A percentile compares a stretch with the other conserved stretches of the same genome.
These are phyloP conservation scores for Suhomyces vadensis DNA, from an alignment of 805 yeast species.

Conservation along the genomic window DNA sequence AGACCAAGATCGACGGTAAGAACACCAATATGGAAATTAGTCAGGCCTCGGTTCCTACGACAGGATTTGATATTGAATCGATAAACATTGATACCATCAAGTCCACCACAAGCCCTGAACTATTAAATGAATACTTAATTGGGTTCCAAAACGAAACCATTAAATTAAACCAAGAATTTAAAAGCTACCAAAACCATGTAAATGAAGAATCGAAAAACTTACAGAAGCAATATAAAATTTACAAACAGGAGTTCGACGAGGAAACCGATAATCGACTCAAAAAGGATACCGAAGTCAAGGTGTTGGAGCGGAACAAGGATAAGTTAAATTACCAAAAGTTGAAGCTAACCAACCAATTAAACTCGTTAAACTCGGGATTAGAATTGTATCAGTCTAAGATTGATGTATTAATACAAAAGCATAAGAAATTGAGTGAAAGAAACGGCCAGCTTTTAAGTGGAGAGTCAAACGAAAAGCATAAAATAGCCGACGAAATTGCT, in stretches of 20 bases:
- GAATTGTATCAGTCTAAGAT: constrained; percentile 23
- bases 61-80: constrained; percentile 6
- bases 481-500: constrained; percentile 19
- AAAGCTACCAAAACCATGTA: constrained; percentile 14
- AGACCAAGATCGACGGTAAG: not conserved
- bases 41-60: not conserved
- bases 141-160: constrained; percentile 29
- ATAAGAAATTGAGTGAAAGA: constrained; percentile 24
- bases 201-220: constrained; percentile 17
- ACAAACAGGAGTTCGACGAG: constrained; percentile 39
- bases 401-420: constrained; percentile 16
- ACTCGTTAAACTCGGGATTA: constrained; percentile 19
- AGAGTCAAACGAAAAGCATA: constrained; percentile 24
- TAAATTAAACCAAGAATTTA: constrained; percentile 22
- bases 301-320: constrained; percentile 33
- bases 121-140: constrained; percentile 25
- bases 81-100: constrained; percentile 17
- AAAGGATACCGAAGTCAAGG: constrained; percentile 33
- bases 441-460: constrained; percentile 23
- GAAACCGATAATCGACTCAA: constrained; percentile 31
- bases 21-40: not conserved
- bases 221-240: constrained; percentile 29
- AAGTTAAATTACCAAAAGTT: constrained; percentile 34
- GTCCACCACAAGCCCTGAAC: constrained; percentile 18
- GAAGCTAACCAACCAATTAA: constrained; percentile 27